Conservation (phyloP, 441 rosid species). For the Adansonia rubrostipa region DNA sequence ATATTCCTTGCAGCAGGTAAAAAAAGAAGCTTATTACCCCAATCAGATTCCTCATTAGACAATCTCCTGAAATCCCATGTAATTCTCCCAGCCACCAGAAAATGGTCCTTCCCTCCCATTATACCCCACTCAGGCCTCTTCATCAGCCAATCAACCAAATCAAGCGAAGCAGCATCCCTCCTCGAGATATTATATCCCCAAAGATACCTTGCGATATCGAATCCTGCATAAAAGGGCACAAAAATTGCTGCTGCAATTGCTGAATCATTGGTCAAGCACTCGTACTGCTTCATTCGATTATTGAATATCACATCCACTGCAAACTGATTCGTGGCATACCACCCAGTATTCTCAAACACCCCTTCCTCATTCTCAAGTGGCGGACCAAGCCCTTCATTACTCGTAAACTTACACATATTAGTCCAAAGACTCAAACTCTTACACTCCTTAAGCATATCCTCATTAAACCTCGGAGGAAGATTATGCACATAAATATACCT, state of each 20-base stretch:
- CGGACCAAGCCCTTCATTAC: slow-evolving; percentile 93
- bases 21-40: slow-evolving; percentile 96
- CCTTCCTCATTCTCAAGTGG: slow-evolving; percentile 89
- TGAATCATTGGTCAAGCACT: slow-evolving; percentile 85
- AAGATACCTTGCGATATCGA: slow-evolving; percentile 84
- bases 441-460: slow-evolving; percentile 94
- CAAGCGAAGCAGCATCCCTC: slow-evolving; percentile 93
- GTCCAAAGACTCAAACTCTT: slow-evolving; percentile 94
- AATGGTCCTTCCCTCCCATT: slow-evolving; percentile 93
- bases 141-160: slow-evolving; percentile 86
- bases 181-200: slow-evolving; percentile 83
- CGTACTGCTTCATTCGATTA: slow-evolving; percentile 92
- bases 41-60: slow-evolving; percentile 68
- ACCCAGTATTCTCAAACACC: slow-evolving; percentile 85
- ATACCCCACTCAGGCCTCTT: slow-evolving; percentile 91
- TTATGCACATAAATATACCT: slow-evolving; percentile 89
- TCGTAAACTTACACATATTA: slow-evolving; percentile 94
- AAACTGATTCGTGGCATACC: slow-evolving; percentile 95
- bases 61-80: slow-evolving; percentile 98
- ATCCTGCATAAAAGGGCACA: slow-evolving; percentile 96
- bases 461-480: slow-evolving; percentile 86
- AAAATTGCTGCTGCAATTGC: slow-evolving; percentile 91
- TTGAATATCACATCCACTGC: slow-evolving; percentile 89
- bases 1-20: slow-evolving; percentile 91
- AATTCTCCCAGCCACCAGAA: slow-evolving; percentile 94